These are phyloP conservation scores for Micractinium conductrix DNA, from an alignment of 139 green algal species.

Conservation along the genomic window DNA sequence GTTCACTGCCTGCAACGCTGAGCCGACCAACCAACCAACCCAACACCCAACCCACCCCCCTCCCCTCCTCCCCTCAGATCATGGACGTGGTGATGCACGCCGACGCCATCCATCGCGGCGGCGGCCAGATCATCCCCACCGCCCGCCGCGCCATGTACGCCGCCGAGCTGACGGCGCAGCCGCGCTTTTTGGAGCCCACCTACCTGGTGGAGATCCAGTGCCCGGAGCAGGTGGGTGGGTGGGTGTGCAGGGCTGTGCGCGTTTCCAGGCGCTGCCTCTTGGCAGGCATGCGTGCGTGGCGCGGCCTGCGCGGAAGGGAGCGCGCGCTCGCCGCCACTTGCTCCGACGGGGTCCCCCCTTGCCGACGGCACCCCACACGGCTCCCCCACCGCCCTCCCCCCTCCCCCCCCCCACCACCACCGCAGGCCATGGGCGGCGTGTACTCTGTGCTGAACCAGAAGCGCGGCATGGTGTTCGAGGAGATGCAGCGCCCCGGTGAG, in stretches of 20 bases:
- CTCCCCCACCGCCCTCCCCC: not conserved
- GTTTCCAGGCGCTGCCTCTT: not conserved
- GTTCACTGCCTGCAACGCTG: too few species aligned
- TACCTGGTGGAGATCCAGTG: conserved; percentile 99
- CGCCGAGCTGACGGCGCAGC: conserved; percentile 88
- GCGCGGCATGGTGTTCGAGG: conserved; percentile 98
- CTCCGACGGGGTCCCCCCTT: too few species aligned
- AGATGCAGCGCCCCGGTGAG: conserved; percentile 90
- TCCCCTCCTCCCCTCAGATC: conserved; percentile 44
- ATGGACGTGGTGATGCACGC: conserved; percentile 97
- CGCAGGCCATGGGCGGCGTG: conserved; percentile 88
- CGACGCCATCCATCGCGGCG: conserved; percentile 98
- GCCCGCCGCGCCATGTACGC: conserved; percentile 95
- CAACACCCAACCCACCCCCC: not conserved
- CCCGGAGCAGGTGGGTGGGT: conserved; percentile 76
- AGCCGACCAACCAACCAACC: too few species aligned
- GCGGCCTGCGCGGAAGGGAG: too few species aligned
- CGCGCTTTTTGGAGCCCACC: conserved; percentile 94
- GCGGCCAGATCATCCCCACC: conserved; percentile 99
- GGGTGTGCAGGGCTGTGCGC: not conserved
- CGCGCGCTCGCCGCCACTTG: too few species aligned
- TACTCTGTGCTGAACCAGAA: conserved; percentile 99
- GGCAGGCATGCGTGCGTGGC: too few species aligned
- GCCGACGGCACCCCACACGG: too few species aligned
- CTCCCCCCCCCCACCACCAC: not conserved